phyloP scores from a whole-genome alignment of 169 alveolate species.

The Plasmodium coatneyi region DNA sequence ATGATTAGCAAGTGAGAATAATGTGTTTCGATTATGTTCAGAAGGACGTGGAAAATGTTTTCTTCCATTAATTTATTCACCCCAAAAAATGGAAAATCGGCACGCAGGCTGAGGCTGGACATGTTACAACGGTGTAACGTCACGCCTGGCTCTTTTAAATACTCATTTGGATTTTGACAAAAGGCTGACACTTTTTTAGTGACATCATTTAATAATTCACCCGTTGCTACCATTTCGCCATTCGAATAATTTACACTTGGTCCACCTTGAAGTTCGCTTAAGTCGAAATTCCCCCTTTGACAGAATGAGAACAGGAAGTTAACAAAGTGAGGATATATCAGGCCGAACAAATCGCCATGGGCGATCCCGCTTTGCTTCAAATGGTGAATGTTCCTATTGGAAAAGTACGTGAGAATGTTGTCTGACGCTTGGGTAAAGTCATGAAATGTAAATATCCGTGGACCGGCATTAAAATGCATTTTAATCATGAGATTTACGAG shows the following conservation, averaged over 20 bases:
- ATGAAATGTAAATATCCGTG: conserved; percentile 14
- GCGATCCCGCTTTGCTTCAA: background rate
- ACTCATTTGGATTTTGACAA: conserved; percentile 23
- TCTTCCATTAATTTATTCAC: conserved; percentile 22
- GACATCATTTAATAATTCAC: conserved; percentile 5
- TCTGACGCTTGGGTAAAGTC: conserved; percentile 20
- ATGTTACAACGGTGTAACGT: background rate
- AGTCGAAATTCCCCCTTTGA: background rate
- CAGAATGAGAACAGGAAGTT: conserved; percentile 20
- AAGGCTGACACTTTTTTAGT: background rate
- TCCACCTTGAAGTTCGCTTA: conserved; percentile 8
- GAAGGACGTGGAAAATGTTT: conserved; percentile 22
- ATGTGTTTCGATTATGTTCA: conserved; percentile 30
- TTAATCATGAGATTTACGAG: conserved; percentile 37
- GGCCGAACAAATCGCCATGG: conserved; percentile 14
- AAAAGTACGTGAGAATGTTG: conserved; percentile 23
- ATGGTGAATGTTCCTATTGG: background rate
- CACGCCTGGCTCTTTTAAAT: conserved; percentile 16
- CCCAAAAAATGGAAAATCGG: background rate
- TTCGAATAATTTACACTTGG: conserved; percentile 1
- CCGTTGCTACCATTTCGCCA: background rate
- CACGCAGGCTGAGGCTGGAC: background rate
- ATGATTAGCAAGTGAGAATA: conserved; percentile 27
- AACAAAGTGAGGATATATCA: conserved; percentile 27
- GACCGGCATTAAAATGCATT: conserved; percentile 32